Percentiles rank a stretch among this genome's conserved stretches.
Conservation (phyloP, 2,329 filamentous ascomycete genomes). For the Graphiopsis chlorocephala region DNA sequence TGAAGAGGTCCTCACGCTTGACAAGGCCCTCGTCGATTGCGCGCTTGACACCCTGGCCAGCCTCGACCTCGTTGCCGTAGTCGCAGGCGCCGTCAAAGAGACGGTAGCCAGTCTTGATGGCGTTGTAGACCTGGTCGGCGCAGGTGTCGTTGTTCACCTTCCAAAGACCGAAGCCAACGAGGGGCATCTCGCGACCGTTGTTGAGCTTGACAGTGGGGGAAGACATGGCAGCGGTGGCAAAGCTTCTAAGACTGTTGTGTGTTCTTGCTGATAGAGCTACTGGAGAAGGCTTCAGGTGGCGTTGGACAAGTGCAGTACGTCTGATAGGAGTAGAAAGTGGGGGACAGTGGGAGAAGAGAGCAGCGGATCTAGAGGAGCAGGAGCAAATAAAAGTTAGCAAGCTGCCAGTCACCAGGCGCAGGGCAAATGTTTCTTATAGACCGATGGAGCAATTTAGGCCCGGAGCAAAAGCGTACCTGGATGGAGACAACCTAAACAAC, state of each 20-base stretch:
- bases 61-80: constrained; percentile 80
- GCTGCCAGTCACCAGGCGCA: constrained; percentile 11
- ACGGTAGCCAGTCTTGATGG: constrained; percentile 60
- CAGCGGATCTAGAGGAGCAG: constrained; percentile 16
- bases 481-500: constrained; percentile 2
- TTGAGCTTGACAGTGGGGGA: constrained; percentile 36
- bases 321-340: constrained; percentile 3
- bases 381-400: constrained; percentile 12
- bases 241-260: constrained; percentile 16
- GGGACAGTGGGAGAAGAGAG: constrained; percentile 9
- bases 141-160: constrained; percentile 73
- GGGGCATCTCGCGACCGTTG: constrained; percentile 58
- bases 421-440: constrained; percentile 16
- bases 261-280: constrained; percentile 3
- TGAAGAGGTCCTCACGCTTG: constrained; percentile 83
- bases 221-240: constrained; percentile 29
- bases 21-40: constrained; percentile 79
- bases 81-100: constrained; percentile 64
- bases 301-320: constrained; percentile 9
- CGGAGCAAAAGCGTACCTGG: constrained; percentile 8
- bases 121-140: constrained; percentile 75
- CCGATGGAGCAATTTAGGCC: neutral
- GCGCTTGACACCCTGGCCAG: constrained; percentile 71
- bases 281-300: constrained; percentile 3
- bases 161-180: constrained; percentile 77